phyloP scores from a whole-genome alignment of 2,329 filamentous ascomycete species.

The Rutstroemia sp. region DNA sequence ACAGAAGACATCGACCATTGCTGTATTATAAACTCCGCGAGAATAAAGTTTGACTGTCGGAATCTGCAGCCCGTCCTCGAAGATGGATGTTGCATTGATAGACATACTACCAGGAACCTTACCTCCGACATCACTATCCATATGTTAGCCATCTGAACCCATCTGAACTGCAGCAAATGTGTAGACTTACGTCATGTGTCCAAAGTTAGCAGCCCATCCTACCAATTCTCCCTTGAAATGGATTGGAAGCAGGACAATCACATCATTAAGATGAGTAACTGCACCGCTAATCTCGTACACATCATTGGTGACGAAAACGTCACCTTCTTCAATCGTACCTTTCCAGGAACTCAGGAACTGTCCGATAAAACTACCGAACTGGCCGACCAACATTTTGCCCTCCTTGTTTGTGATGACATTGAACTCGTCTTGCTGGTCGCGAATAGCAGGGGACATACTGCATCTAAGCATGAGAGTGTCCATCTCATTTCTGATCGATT shows the following conservation, averaged over 20 bases:
- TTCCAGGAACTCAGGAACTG: conserved; percentile 1
- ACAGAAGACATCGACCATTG: background rate
- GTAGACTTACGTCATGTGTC: background rate
- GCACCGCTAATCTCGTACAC: conserved; percentile 2
- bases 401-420: conserved; percentile 6
- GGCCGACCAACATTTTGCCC: conserved; percentile 2
- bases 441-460: conserved; percentile 1
- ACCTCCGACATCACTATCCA: background rate
- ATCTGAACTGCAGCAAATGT: background rate
- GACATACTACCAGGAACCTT: conserved; percentile 1
- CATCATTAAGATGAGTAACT: conserved; percentile 2
- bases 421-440: conserved; percentile 4
- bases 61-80: conserved; percentile 2
- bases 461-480: conserved; percentile 2
- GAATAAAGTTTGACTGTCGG: conserved; percentile 2
- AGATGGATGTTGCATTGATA: background rate
- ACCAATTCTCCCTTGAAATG: background rate
- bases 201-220: conserved; percentile 4
- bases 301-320: conserved; percentile 4
- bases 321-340: conserved; percentile 1
- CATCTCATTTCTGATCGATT: conserved; percentile 7
- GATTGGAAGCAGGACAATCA: conserved; percentile 1
- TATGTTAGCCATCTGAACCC: background rate
- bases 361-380: conserved; percentile 3
- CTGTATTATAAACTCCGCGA: background rate